Conservation (phyloP, 202 grass and related monocot genomes). For the Digitaria exilis region DNA sequence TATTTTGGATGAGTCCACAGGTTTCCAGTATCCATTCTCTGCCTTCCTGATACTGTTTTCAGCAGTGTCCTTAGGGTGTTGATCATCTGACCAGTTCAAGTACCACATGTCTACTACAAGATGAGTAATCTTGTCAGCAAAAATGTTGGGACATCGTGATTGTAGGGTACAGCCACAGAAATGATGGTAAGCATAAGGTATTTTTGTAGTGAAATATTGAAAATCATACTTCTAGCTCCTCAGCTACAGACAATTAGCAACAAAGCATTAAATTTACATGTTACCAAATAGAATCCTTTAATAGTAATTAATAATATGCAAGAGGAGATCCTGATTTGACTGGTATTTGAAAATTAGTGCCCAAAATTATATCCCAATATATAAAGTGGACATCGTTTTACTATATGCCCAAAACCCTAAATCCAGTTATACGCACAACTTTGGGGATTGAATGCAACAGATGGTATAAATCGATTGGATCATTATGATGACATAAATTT, state of each 20-base stretch:
- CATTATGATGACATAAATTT: not conserved
- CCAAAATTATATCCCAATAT: too few species aligned
- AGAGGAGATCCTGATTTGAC: too few species aligned
- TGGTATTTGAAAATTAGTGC: too few species aligned
- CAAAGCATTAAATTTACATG: not conserved
- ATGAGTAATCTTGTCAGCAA: slow-evolving; percentile 20
- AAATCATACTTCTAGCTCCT: not conserved
- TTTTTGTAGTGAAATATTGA: not conserved
- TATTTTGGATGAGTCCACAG: slow-evolving; percentile 24
- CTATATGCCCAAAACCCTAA: not conserved
- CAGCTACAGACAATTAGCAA: not conserved
- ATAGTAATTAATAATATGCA: not conserved
- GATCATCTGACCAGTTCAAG: slow-evolving; percentile 36
- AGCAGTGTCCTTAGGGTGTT: not conserved
- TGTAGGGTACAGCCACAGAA: not conserved
- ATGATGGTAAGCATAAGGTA: not conserved
- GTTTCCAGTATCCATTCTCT: slow-evolving; percentile 52
- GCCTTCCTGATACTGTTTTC: slow-evolving; percentile 29
- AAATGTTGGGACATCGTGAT: not conserved
- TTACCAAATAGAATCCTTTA: not conserved
- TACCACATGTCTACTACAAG: slow-evolving; percentile 48
- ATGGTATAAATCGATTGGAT: not conserved
- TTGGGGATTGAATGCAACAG: not conserved
- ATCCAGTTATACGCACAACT: not conserved
- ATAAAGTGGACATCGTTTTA: not conserved